phyloP scores from a whole-genome alignment of 2,329 filamentous ascomycete species.

The Beauveria varroae region DNA sequence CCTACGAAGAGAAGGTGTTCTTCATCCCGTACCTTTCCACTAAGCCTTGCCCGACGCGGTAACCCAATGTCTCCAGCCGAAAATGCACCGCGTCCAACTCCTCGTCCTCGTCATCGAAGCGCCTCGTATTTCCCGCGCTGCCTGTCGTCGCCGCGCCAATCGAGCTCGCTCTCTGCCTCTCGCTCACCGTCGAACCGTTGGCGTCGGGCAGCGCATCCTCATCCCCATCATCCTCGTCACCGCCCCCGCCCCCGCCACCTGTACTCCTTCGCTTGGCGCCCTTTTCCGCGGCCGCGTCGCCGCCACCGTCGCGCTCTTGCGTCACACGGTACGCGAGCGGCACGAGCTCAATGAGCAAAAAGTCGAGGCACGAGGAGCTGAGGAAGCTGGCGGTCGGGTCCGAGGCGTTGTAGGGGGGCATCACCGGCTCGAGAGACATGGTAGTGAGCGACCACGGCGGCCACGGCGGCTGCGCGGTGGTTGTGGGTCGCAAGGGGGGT shows the following conservation, averaged over 20 bases:
- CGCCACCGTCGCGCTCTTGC: slow-evolving; percentile 55
- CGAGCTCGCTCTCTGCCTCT: neutral
- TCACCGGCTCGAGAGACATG: slow-evolving; percentile 68
- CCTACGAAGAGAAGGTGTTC: neutral
- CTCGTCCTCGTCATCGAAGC: slow-evolving; percentile 61
- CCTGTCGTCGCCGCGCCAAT: neutral
- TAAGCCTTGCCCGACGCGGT: slow-evolving; percentile 84
- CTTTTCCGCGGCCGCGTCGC: slow-evolving; percentile 24
- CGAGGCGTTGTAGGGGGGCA: slow-evolving; percentile 60
- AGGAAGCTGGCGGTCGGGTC: slow-evolving; percentile 73
- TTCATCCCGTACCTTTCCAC: slow-evolving; percentile 65
- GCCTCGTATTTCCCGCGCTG: neutral
- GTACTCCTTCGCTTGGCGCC: neutral
- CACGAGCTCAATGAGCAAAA: slow-evolving; percentile 93
- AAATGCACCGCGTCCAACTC: slow-evolving; percentile 79
- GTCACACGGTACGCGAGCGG: slow-evolving; percentile 86
- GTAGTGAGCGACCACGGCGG: neutral
- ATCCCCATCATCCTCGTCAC: neutral
- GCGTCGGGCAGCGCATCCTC: neutral
- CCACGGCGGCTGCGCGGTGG: neutral
- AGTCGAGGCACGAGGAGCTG: slow-evolving; percentile 79
- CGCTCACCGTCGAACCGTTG: slow-evolving; percentile 5
- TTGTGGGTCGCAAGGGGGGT: too few relatives aligned
- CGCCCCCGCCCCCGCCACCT: slow-evolving; percentile 12
- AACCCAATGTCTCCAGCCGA: slow-evolving; percentile 76